A percentile compares a stretch with the other conserved stretches of the same genome.
These are phyloP conservation scores for Penicillium sp. DNA, from an alignment of 2,329 filamentous ascomycete species.

Conservation along the genomic window DNA sequence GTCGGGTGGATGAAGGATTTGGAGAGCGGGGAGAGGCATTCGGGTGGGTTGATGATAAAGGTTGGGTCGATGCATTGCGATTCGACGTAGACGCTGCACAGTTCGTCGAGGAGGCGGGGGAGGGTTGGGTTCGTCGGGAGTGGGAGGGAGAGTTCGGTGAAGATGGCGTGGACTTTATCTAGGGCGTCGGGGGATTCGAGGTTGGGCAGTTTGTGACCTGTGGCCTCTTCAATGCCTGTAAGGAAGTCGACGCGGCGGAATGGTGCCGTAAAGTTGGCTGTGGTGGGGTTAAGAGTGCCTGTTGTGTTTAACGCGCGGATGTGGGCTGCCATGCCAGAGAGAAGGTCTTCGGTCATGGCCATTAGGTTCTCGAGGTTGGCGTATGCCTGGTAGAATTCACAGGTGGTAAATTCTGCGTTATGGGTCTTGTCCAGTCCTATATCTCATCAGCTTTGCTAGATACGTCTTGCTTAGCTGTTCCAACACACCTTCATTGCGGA, in stretches of 20 bases:
- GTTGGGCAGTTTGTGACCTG: conserved; percentile 58
- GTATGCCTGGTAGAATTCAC: conserved; percentile 90
- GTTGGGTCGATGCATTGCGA: conserved; percentile 62
- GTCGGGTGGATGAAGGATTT: conserved; percentile 69
- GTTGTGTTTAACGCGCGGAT: conserved; percentile 40
- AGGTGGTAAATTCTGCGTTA: conserved; percentile 95
- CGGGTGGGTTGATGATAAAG: conserved; percentile 83
- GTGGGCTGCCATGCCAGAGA: conserved; percentile 52
- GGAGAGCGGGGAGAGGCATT: conserved; percentile 79
- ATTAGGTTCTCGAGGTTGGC: conserved; percentile 68
- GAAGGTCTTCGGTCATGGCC: conserved; percentile 61
- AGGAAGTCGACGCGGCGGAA: conserved; percentile 71
- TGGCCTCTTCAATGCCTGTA: conserved; percentile 61
- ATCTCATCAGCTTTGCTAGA: conserved; percentile 6
- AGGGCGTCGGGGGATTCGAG: conserved; percentile 50
- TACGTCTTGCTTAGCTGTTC: not conserved
- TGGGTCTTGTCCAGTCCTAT: conserved; percentile 69
- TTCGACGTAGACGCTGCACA: conserved; percentile 70
- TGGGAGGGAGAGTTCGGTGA: conserved; percentile 42
- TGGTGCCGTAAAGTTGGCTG: conserved; percentile 50
- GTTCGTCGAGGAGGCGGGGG: conserved; percentile 68
- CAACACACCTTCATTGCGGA: conserved; percentile 72
- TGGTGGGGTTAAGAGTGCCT: conserved; percentile 41
- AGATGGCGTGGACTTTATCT: conserved; percentile 50
- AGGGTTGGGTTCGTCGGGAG: conserved; percentile 49